Base-by-base conservation (phyloP, 805 yeast genomes). In the Sugiyamaella valdiviana region DNA sequence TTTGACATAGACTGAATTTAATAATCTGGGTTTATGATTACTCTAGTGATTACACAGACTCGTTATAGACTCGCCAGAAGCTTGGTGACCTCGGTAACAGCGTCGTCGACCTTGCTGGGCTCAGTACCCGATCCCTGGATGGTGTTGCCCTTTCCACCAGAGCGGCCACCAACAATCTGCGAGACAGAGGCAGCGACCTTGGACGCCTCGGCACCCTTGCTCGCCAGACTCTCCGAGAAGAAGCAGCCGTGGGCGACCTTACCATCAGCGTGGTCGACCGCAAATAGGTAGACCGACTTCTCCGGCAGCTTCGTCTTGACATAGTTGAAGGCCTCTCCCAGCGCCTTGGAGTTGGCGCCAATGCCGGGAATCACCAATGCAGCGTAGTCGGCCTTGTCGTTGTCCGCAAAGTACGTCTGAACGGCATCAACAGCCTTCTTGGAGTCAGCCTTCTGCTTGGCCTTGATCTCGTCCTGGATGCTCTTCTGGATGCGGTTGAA, bases 41-140 rank as follows among this genome's bases (percentile, higher is more conserved):
- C n/a, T n/a, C n/a, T n/a, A n/a, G n/a, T n/a, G n/a, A n/a, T n/a
- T 26, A 26, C 14, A 26, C 32, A 26, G 3, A 10, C 32, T 10
- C 32, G n/a, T 26, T n/a, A 26, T 7, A 26, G 32, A n/a, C 10
- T 26, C n/a, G 32, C 32, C 36, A 89, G 74, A 54, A 80, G 67
- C 62, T 74, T 73, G 57, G 76, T 76, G 45, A 90, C 78, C 54
- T 82, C 86, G 29, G 74, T 77, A 55, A 93, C 74, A 22, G 99
- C 99, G 37, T 74, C 76, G 38, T 74, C 75, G 46, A 88, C 74
- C 54, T 85, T 86, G 29, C 70, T 74, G 35, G 82, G 76, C 54
- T 87, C 84, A 59, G 83, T 87, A 60, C 99, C 99, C 82, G 88
- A 85, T 69, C 99, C 99, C 73, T 93, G 99, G 59, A 88, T 87